Evolutionary conservation across 2,329 filamentous ascomycete genomes (phyloP).

Genomic region (Neocatenulostroma microsporum): DNA sequence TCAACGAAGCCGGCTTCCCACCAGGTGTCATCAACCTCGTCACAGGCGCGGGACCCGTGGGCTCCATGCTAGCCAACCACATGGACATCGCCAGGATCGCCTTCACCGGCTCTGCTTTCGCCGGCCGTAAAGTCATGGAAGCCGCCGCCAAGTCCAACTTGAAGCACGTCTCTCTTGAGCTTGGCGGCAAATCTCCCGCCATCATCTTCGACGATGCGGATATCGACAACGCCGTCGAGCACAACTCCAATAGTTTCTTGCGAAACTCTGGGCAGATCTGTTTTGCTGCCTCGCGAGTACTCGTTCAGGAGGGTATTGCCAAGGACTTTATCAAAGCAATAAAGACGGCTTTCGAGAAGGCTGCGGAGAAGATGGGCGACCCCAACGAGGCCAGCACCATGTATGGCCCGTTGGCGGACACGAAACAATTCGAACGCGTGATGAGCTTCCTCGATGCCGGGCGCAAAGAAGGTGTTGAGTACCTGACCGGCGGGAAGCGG

Average conservation of each 20-base stretch:
- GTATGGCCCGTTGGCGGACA: slow-evolving; percentile 46
- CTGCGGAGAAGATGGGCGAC: slow-evolving; percentile 19
- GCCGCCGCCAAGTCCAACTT: slow-evolving; percentile 39
- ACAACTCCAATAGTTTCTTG: slow-evolving; percentile 36
- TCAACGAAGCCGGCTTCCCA: slow-evolving; percentile 42
- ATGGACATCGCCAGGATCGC: slow-evolving; percentile 64
- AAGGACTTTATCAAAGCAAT: slow-evolving; percentile 38
- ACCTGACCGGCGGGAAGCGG: slow-evolving; percentile 17
- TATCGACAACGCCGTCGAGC: slow-evolving; percentile 24
- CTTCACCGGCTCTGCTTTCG: slow-evolving; percentile 66
- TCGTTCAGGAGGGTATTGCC: slow-evolving; percentile 36
- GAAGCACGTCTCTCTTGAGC: slow-evolving; percentile 39
- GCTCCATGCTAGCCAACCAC: slow-evolving; percentile 51
- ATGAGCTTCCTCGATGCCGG: slow-evolving; percentile 23
- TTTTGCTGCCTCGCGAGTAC: slow-evolving; percentile 24
- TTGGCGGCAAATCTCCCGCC: slow-evolving; percentile 38
- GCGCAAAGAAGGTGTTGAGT: slow-evolving; percentile 15
- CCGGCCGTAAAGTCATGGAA: slow-evolving; percentile 44
- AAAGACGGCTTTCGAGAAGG: slow-evolving; percentile 24
- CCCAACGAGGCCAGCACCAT: slow-evolving; percentile 19
- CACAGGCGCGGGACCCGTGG: slow-evolving; percentile 45
- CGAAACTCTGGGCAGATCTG: slow-evolving; percentile 38
- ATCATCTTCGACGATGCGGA: slow-evolving; percentile 38
- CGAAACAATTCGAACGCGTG: slow-evolving; percentile 37
- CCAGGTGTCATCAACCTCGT: slow-evolving; percentile 37